These are phyloP conservation scores for Geum urbanum DNA, from an alignment of 306 rosid species.

Conservation along the genomic window DNA sequence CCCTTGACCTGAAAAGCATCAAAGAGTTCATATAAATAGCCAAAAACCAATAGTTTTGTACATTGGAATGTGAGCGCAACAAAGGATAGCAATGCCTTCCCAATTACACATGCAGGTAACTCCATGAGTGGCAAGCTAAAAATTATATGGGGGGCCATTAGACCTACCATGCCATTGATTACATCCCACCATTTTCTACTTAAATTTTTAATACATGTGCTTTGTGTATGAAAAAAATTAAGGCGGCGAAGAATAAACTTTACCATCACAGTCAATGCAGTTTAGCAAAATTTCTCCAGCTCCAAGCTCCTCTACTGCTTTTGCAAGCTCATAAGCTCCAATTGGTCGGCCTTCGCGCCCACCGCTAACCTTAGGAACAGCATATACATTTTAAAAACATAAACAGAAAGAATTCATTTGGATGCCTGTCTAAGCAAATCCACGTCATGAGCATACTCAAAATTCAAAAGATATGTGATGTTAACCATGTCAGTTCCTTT, in stretches of 20 bases:
- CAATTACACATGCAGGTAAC: neutral
- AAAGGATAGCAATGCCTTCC: neutral
- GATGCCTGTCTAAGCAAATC: neutral
- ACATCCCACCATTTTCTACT: neutral
- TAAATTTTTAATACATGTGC: neutral
- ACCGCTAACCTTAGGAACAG: constrained; percentile 58
- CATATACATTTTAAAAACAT: constrained; percentile 2
- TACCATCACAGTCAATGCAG: constrained; percentile 97
- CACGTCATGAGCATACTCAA: neutral
- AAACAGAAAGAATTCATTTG: neutral
- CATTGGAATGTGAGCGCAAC: neutral
- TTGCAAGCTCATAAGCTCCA: constrained; percentile 96
- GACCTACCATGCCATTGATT: neutral
- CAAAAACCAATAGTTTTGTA: constrained; percentile 1
- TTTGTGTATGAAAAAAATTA: neutral
- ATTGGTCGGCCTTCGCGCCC: constrained; percentile 92
- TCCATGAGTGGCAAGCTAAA: neutral
- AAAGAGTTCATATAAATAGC: neutral
- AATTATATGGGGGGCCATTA: too few species aligned
- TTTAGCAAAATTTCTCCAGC: constrained; percentile 97
- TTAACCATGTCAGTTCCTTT: neutral
- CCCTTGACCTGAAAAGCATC: constrained; percentile 76
- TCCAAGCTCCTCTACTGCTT: constrained; percentile 91
- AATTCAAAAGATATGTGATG: neutral
- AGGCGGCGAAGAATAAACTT: constrained; percentile 18